A percentile compares a stretch with the other conserved stretches of the same genome.
These are phyloP conservation scores for Tulasnella sp. DNA, from an alignment of 768 basidiomycete species.

Conservation along the genomic window DNA sequence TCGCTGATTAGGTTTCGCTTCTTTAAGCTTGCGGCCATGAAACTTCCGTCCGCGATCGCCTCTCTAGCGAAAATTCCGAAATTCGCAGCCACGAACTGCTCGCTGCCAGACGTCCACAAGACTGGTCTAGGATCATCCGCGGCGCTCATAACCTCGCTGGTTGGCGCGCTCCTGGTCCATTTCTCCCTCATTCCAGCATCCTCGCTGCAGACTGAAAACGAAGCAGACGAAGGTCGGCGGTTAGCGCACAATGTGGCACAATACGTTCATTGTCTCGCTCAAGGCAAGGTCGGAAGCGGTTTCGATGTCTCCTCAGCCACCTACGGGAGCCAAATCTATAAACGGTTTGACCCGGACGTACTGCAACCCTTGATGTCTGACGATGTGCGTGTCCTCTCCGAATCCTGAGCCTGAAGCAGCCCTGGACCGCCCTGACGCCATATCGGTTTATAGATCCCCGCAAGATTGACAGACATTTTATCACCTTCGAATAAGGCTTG, in stretches of 20 bases:
- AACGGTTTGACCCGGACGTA: conserved; percentile 68
- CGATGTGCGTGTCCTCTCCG: conserved; percentile 21
- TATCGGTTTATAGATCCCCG: conserved; percentile 16
- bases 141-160: conserved; percentile 90
- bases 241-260: conserved; percentile 90
- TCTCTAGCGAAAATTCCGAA: conserved; percentile 64
- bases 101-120: conserved; percentile 81
- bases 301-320: conserved; percentile 94
- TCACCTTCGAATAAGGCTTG: conserved; percentile 58
- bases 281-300: conserved; percentile 96
- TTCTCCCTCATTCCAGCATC: conserved; percentile 47
- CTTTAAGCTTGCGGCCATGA: conserved; percentile 48
- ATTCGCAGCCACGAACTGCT: conserved; percentile 60
- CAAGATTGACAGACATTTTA: conserved; percentile 39
- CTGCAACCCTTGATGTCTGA: conserved; percentile 56
- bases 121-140: conserved; percentile 97
- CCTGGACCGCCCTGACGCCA: background rate
- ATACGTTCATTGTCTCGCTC: conserved; percentile 89
- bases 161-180: conserved; percentile 73
- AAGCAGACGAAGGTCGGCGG: conserved; percentile 35
- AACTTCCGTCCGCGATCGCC: conserved; percentile 49
- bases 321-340: conserved; percentile 90
- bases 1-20: background rate
- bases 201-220: conserved; percentile 35
- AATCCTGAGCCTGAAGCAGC: background rate